These are phyloP conservation scores for Zoysia pacifica DNA, from an alignment of 176 grass and related monocot genomes.

Conservation along the genomic window DNA sequence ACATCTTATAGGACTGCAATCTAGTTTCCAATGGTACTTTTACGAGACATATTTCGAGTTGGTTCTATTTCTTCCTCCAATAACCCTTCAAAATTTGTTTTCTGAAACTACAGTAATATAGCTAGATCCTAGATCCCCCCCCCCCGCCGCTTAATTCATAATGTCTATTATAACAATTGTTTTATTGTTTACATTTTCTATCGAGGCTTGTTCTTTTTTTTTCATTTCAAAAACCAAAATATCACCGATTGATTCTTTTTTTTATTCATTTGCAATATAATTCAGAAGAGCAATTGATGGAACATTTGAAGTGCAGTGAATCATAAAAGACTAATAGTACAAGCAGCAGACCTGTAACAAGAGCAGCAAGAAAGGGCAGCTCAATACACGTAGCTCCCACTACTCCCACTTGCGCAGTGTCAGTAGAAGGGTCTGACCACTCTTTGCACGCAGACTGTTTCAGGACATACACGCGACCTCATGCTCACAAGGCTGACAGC, in stretches of 20 bases:
- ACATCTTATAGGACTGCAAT: neutral
- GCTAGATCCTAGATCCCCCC: neutral
- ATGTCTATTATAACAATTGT: neutral
- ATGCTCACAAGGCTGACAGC: too few relatives aligned
- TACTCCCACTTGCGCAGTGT: too few relatives aligned
- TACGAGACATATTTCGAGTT: neutral
- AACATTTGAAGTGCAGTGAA: slow-evolving; percentile 21
- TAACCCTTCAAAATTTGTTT: neutral
- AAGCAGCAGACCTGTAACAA: slow-evolving; percentile 25
- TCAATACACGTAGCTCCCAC: too few relatives aligned
- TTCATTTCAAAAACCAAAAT: slow-evolving; percentile 6
- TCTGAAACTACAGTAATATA: neutral
- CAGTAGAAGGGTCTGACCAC: too few relatives aligned
- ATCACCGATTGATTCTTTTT: slow-evolving; percentile 26
- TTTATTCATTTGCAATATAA: slow-evolving; percentile 42
- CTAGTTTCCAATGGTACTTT: slow-evolving; percentile 17
- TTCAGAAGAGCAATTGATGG: slow-evolving; percentile 53
- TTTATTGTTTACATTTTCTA: neutral
- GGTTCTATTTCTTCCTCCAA: neutral
- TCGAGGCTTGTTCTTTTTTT: slow-evolving; percentile 17
- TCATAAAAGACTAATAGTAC: neutral
- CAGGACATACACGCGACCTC: too few relatives aligned
- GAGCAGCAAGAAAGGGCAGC: neutral
- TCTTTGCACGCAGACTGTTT: neutral
- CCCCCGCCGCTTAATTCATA: neutral